Evolutionary conservation across 768 basidiomycete species (phyloP), one percentile per base, ranked within the genome.

Genomic region (Leccinum longicurvipes): DNA sequence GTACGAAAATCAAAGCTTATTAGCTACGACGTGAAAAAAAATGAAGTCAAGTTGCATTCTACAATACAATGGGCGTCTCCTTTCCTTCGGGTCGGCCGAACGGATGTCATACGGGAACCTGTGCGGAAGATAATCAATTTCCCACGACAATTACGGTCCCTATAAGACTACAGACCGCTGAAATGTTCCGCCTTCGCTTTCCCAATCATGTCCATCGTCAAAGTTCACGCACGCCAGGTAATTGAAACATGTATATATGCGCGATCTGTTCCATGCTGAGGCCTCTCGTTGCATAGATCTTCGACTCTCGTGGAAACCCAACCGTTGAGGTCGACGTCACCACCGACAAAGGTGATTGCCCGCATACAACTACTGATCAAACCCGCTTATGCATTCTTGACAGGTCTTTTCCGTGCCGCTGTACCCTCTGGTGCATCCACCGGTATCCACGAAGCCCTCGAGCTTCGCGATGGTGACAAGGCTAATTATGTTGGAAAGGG

Each of bases 361-460:
- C 21, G 17, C 46, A 32, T 46, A 21, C 28, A 44, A 25, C n/a
- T 32, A 56, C 54, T 48, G 54, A 58, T 53, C 25, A 34, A 57
- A 56, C 54, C 60, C 27, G 7, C 46, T 56, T 15, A 58, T 53
- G 47, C 55, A 56, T 63, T 55, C 64, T 55, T 64, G 23, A 63
- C 58, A 96, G 95, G 95, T 57, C 87, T 85, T 61, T 98, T 86
- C 88, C 88, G 93, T 58, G 91, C 93, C 57, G 84, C 92, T 60
- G 97, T 99, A 44, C 97, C 97, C 44, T 98, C 96, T 57, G 97
- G 97, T 73, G 97, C 97, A 42, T 99, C 97, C 55, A 98, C 97
- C 51, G 97, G 97, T 79, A 79, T 91, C 63, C 93, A 99, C 73
- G 97, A 99, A 76, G 97, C 97, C 60, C 93, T 98, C 63, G 97